A percentile compares a stretch with the other conserved stretches of the same genome.
Evolutionary conservation across 73 alveolate genomes (phyloP).

Genomic region (Tetrahymena thermophila): DNA sequence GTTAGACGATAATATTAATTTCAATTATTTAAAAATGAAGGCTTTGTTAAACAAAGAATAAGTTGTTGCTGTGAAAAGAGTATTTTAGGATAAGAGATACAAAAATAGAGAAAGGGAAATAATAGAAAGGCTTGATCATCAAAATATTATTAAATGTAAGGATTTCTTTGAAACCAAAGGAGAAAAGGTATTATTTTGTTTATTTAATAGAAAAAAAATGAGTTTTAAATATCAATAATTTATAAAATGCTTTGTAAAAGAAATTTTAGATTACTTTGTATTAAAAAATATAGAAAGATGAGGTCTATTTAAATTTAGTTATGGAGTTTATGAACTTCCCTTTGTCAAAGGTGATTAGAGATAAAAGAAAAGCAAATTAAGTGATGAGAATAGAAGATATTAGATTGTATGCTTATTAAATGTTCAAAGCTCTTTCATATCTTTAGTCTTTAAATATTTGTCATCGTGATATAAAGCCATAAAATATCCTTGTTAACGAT

Average conservation of each 20-base stretch:
- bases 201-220: too few species aligned
- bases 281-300: constrained; percentile 23
- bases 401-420: constrained; percentile 84
- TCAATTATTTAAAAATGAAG: background rate
- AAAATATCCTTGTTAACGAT: constrained; percentile 71
- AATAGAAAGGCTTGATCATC: constrained; percentile 82
- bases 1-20: too few species aligned
- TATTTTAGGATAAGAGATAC: constrained; percentile 81
- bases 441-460: constrained; percentile 56
- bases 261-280: background rate
- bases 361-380: constrained; percentile 66
- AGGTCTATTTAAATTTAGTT: constrained; percentile 79
- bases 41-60: constrained; percentile 63
- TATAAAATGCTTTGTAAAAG: background rate
- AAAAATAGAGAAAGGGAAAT: constrained; percentile 83
- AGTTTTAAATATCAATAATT: too few species aligned
- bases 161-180: constrained; percentile 85
- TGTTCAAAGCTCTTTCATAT: constrained; percentile 84
- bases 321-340: constrained; percentile 89
- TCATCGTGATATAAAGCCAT: constrained; percentile 82
- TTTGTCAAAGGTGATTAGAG: constrained; percentile 65
- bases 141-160: constrained; percentile 68
- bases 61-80: constrained; percentile 74
- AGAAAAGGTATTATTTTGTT: constrained; percentile 47
- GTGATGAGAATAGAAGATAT: constrained; percentile 69